Evolutionary conservation across 306 rosid species (phyloP), one percentile per base, ranked within the genome.

Genomic region (Cicer judaicum): DNA sequence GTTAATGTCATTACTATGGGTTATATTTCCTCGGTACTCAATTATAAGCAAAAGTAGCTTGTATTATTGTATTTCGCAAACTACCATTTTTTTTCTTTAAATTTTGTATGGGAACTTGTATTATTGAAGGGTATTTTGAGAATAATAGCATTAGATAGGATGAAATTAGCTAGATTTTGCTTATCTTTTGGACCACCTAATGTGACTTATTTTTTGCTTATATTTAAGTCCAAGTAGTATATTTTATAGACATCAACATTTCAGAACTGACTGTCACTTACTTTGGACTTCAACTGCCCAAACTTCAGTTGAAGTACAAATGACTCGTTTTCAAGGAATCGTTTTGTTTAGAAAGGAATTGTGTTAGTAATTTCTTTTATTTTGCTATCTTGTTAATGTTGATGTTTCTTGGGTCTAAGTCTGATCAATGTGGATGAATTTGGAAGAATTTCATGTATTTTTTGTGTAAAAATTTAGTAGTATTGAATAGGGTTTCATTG

Each of bases 381-480:
- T 24, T 21, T 67, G 41, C 21, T 67, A 6, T 2, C 55, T 8
- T 8, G 52, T 10, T 10, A 12, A 10, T 10, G 15, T 67, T 21
- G 12, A 21, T 46, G 18, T 47, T 47, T 67, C 60, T 48, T 12
- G 1, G 29, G n/a, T 48, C 24, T 49, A 46, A 46, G 43, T 68
- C 15, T 43, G 7, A 68, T 44, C 18, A 19, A 48, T 29, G n/a
- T 49, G 29, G 57, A 48, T 19, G 24, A 48, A 68, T 21, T 19
- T 44, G 19, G 42, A 21, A 67, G 19, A 21, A 13, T 68, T 29
- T 49, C 59, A 48, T 48, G 14, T 36, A 36, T 24, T 67, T 10
- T 42, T 43, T 44, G 72, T 4, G 69, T 66, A 44, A 66, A 65
- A 18, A 19, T 66, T 21, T 44, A n/a, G 41, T 21, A 66, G 40